Evolutionary conservation across 2,329 filamentous ascomycete genomes (phyloP).

Genomic region (Eurotiales sp.): DNA sequence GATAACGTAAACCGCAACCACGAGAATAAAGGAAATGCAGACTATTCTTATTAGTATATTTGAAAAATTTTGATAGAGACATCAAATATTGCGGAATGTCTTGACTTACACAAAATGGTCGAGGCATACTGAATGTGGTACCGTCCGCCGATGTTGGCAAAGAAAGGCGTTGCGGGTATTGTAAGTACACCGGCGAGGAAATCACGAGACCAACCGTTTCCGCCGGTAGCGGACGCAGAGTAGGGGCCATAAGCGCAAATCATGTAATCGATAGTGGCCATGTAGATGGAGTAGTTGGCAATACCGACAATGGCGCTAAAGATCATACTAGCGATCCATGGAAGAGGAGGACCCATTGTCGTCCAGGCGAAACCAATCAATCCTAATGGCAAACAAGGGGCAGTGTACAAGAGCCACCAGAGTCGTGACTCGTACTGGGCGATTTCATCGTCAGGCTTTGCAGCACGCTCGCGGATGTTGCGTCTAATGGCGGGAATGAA

Average conservation of each 20-base stretch:
- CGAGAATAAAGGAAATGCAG: conserved; percentile 58
- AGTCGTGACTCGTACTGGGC: conserved; percentile 65
- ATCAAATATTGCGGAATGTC: too few species aligned
- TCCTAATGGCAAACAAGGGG: conserved; percentile 57
- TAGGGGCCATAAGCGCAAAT: conserved; percentile 64
- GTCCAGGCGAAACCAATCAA: conserved; percentile 62
- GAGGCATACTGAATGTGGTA: conserved; percentile 58
- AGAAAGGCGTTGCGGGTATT: conserved; percentile 55
- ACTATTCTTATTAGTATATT: conserved; percentile 25
- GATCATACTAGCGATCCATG: conserved; percentile 61
- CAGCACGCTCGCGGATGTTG: conserved; percentile 43
- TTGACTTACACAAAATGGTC: conserved; percentile 58
- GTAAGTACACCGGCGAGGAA: conserved; percentile 63
- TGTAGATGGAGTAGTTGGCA: conserved; percentile 62
- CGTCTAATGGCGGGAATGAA: conserved; percentile 56
- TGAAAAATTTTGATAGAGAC: too few species aligned
- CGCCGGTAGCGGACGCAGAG: conserved; percentile 63
- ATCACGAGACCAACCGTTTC: conserved; percentile 64
- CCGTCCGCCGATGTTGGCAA: conserved; percentile 50
- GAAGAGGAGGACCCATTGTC: conserved; percentile 52
- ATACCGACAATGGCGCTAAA: conserved; percentile 60
- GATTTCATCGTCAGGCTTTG: conserved; percentile 46
- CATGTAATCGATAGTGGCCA: conserved; percentile 66
- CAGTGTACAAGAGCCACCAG: conserved; percentile 58
- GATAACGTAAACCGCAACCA: conserved; percentile 62